These are phyloP conservation scores for Epicoccum nigrum DNA, from an alignment of 2,329 filamentous ascomycete genomes.

Conservation along the genomic window DNA sequence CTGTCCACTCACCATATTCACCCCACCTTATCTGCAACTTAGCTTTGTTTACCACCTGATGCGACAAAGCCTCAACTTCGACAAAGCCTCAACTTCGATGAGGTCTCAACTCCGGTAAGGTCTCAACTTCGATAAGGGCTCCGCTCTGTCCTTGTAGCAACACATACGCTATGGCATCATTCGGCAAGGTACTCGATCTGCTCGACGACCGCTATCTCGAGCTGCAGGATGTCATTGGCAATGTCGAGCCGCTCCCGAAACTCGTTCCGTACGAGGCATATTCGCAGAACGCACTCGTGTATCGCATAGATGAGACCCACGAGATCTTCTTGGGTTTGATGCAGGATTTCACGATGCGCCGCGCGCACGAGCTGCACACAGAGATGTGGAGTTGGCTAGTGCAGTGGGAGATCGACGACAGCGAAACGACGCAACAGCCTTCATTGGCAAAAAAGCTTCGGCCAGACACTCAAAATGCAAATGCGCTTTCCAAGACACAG, in stretches of 20 bases:
- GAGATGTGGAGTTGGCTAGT: constrained; percentile 44
- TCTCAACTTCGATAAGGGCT: not conserved
- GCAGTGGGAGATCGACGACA: constrained; percentile 38
- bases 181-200: constrained; percentile 39
- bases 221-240: constrained; percentile 40
- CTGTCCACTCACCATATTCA: not conserved
- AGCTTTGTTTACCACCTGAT: too few species aligned
- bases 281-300: constrained; percentile 28
- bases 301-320: constrained; percentile 36
- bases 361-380: constrained; percentile 21
- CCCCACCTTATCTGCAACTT: constrained; percentile 1
- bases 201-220: constrained; percentile 41
- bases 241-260: constrained; percentile 36
- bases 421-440: not conserved
- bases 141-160: not conserved
- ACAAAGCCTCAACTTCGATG: not conserved
- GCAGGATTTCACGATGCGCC: constrained; percentile 38
- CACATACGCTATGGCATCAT: constrained; percentile 31
- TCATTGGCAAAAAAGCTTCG: constrained; percentile 34
- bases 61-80: not conserved
- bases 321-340: constrained; percentile 34
- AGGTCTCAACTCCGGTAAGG: too few species aligned
- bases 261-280: constrained; percentile 43
- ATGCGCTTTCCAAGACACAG: not conserved
- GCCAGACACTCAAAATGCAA: constrained; percentile 11